These are phyloP conservation scores for Trichoderma arundinaceum DNA, from an alignment of 2,329 filamentous ascomycete species.

Conservation along the genomic window DNA sequence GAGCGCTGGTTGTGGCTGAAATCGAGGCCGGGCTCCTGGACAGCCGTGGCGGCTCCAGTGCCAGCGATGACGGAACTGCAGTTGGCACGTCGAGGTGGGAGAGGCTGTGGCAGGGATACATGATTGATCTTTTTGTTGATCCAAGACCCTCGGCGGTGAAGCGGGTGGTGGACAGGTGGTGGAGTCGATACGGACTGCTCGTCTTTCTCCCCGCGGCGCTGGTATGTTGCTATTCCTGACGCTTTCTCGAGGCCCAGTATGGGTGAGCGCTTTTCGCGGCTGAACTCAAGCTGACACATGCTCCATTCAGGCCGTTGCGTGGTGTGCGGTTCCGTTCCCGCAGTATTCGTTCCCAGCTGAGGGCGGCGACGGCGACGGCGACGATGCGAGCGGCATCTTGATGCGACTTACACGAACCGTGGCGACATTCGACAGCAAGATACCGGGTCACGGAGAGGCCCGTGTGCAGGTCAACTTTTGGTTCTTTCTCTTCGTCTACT, in stretches of 20 bases:
- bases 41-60: slow-evolving; percentile 31
- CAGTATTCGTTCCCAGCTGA: slow-evolving; percentile 61
- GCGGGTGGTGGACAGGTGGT: slow-evolving; percentile 66
- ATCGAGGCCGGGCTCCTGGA: slow-evolving; percentile 45
- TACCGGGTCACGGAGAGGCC: slow-evolving; percentile 67
- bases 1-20: slow-evolving; percentile 55
- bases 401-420: background rate
- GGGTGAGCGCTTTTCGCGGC: slow-evolving; percentile 9
- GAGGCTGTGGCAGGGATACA: slow-evolving; percentile 46
- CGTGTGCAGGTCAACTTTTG: slow-evolving; percentile 71
- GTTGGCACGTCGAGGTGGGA: slow-evolving; percentile 46
- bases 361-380: slow-evolving; percentile 43
- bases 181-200: slow-evolving; percentile 65
- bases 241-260: too few species aligned
- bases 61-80: slow-evolving; percentile 42
- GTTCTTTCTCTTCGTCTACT: slow-evolving; percentile 74
- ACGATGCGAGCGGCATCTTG: background rate
- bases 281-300: slow-evolving; percentile 7
- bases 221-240: slow-evolving; percentile 49
- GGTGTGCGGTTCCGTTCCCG: slow-evolving; percentile 70
- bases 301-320: slow-evolving; percentile 59
- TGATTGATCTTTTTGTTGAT: slow-evolving; percentile 63
- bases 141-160: slow-evolving; percentile 64
- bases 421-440: slow-evolving; percentile 40
- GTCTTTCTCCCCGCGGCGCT: slow-evolving; percentile 65